These are phyloP conservation scores for Halenospora varia DNA, from an alignment of 495 filamentous ascomycete genomes.

Conservation along the genomic window DNA sequence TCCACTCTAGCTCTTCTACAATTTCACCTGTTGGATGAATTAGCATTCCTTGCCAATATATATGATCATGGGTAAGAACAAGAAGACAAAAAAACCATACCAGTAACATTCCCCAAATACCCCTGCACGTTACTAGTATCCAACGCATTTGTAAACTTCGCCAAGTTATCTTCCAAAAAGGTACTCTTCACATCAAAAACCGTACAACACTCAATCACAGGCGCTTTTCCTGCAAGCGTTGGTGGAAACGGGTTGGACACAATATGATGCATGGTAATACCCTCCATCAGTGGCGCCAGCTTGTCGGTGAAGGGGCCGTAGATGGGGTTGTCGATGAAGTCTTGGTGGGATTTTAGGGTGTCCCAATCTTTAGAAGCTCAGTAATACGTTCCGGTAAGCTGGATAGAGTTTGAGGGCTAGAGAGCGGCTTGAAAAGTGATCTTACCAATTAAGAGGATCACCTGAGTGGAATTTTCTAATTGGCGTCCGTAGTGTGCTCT, in stretches of 20 bases:
- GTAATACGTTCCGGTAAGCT: background rate
- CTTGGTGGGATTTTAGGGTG: background rate
- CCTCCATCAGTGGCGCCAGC: background rate
- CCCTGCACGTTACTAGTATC: background rate
- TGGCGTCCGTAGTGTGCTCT: constrained; percentile 2
- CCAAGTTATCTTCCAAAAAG: background rate
- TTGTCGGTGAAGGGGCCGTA: constrained; percentile 6
- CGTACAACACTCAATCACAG: constrained; percentile 8
- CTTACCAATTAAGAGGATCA: constrained; percentile 15
- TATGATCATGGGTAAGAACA: too few species aligned
- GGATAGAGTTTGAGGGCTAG: background rate
- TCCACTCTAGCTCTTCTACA: constrained; percentile 14
- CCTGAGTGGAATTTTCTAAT: constrained; percentile 2
- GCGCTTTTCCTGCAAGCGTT: background rate
- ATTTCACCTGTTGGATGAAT: constrained; percentile 5
- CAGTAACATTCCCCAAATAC: background rate
- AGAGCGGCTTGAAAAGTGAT: background rate
- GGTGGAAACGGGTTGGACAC: background rate
- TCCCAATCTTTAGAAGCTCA: constrained; percentile 18
- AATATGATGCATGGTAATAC: constrained; percentile 12
- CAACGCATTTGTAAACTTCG: constrained; percentile 4
- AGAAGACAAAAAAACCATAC: too few species aligned
- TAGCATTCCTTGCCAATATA: too few species aligned
- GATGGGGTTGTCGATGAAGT: constrained; percentile 8
- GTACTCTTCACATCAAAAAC: background rate